Percentiles rank a stretch among this genome's conserved stretches.
phyloP scores from a whole-genome alignment of 2,329 filamentous ascomycete species.

The Aspergillus piperis region DNA sequence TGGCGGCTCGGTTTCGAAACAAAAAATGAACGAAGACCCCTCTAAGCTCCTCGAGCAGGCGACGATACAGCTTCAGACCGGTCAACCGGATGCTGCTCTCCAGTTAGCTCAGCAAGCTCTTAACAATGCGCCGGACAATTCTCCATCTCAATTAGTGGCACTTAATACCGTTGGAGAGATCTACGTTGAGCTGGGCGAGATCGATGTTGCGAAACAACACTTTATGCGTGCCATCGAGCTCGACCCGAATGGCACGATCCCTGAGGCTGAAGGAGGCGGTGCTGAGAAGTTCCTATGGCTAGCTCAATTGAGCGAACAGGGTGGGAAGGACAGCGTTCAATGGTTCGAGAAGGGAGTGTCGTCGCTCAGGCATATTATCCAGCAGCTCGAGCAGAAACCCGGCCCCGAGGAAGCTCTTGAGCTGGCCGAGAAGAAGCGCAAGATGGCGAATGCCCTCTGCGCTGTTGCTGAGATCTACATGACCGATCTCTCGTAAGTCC shows the following conservation, averaged over 20 bases:
- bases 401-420: constrained; percentile 41
- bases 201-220: constrained; percentile 69
- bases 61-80: constrained; percentile 58
- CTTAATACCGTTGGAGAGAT: constrained; percentile 80
- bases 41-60: constrained; percentile 60
- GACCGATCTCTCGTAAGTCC: constrained; percentile 82
- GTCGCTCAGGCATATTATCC: constrained; percentile 71
- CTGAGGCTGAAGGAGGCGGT: constrained; percentile 74
- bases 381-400: constrained; percentile 58
- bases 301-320: constrained; percentile 76
- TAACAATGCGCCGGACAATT: constrained; percentile 35
- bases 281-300: constrained; percentile 94
- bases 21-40: constrained; percentile 53
- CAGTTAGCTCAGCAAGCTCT: constrained; percentile 57
- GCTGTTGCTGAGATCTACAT: constrained; percentile 97
- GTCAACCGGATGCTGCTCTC: constrained; percentile 60
- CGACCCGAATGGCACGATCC: constrained; percentile 71
- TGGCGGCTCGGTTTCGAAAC: constrained; percentile 41
- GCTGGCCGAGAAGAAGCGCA: constrained; percentile 71
- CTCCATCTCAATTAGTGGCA: constrained; percentile 54
- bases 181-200: constrained; percentile 77
- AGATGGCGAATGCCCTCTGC: constrained; percentile 88
- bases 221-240: constrained; percentile 73
- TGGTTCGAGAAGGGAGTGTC: constrained; percentile 68
- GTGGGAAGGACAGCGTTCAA: constrained; percentile 59